Base-by-base conservation (phyloP, 495 filamentous ascomycete genomes). In the Friedmanniomyces endolithicus region DNA sequence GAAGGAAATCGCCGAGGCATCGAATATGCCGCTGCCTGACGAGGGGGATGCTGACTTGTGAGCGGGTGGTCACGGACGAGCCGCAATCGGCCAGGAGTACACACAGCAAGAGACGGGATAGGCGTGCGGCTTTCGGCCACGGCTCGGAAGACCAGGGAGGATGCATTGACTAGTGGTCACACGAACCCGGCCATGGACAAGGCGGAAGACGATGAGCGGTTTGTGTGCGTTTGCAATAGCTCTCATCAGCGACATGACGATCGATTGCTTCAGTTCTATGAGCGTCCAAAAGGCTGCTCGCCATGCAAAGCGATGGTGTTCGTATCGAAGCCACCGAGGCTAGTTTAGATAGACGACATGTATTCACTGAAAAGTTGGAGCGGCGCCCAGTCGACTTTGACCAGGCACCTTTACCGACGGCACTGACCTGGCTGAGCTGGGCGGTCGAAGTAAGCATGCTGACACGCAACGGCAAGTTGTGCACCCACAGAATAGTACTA, bases 21-120 rank as follows among this genome's bases (percentile, higher is more conserved):
- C 86, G 41, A 58, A 78, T 22, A 78, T 83, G 81, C 90, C 94
- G 62, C 85, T 99, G 52, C 94, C 92, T 55, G 90, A 90, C 63
- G 92, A 99, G 79, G 90, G 96, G 59, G 90, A 95, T 62, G 79
- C 87, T 58, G 82, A 85, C 68, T 74, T 84, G 71, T 85, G 80
- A 70, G 68, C 35, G 50, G 12, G 11, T 52, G 19, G 45, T 9
- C 24, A 31, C 19, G 17, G 11, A 53, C 19, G 20, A 53, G 51
- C 41, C 16, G 51, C 19, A 31, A 22, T 6, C 22, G 11, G 31
- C 19, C 23, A 17, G 22, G 49, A 14, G 49, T 11, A 31, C 7
- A 47, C 3, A 3, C 44, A 11, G 20, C 24, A 19, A 27, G 2
- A 23, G 44, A 19, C 37, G 3, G 27, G 9, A 3, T 31, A 9